Evolutionary conservation across 2,329 filamentous ascomycete genomes (phyloP).

Genomic region (Thelonectria olida): DNA sequence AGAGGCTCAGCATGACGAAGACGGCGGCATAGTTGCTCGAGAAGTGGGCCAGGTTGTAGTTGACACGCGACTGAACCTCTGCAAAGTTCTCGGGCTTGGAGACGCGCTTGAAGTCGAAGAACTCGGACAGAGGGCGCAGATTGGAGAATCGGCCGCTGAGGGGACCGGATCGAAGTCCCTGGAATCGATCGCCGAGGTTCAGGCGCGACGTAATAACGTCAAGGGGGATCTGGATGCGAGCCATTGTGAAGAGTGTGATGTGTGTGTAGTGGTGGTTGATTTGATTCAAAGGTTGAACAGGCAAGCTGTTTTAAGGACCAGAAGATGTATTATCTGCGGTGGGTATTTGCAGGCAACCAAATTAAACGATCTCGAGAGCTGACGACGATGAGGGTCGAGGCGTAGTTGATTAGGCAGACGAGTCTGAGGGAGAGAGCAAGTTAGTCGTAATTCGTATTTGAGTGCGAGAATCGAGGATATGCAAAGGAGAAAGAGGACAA

Average conservation of each 20-base stretch:
- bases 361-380: conserved; percentile 29
- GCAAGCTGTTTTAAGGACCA: background rate
- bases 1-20: conserved; percentile 95
- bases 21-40: conserved; percentile 97
- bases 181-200: conserved; percentile 86
- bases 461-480: background rate
- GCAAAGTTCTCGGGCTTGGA: conserved; percentile 93
- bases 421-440: conserved; percentile 14
- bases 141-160: conserved; percentile 88
- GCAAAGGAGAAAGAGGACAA: conserved; percentile 30
- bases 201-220: conserved; percentile 91
- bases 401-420: conserved; percentile 5
- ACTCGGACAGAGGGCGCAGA: conserved; percentile 89
- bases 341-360: conserved; percentile 33
- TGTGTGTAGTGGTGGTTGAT: background rate
- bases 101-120: conserved; percentile 93
- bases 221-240: conserved; percentile 90
- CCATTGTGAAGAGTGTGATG: conserved; percentile 62
- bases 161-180: conserved; percentile 81
- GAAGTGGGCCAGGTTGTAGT: conserved; percentile 97
- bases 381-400: conserved; percentile 30
- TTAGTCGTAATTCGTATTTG: conserved; percentile 10
- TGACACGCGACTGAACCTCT: conserved; percentile 90
- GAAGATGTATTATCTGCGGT: background rate
- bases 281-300: background rate